phyloP scores from a whole-genome alignment of 2,329 filamentous ascomycete genomes.

The Zarea fungicola region DNA sequence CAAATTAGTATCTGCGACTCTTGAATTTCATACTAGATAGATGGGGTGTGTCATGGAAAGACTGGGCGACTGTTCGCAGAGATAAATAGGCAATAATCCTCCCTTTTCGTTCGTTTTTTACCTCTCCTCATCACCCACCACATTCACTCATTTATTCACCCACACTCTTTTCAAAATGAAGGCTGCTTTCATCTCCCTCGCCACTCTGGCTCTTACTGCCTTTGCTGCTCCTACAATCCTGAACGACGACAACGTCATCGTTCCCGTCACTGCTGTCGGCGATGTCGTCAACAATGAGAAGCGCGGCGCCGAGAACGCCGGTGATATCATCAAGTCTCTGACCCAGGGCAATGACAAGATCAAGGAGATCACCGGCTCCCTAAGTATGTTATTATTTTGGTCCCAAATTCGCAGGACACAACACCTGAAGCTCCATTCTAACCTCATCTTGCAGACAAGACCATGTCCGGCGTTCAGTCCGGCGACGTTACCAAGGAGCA shows the following conservation, averaged over 20 bases:
- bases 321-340: conserved; percentile 8
- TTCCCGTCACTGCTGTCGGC: conserved; percentile 1
- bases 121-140: not conserved
- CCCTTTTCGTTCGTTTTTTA: no score
- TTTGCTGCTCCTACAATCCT: conserved; percentile 17
- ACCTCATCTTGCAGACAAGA: conserved; percentile 4
- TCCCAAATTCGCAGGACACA: no score
- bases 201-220: conserved; percentile 19
- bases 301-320: conserved; percentile 1
- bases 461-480: conserved; percentile 19
- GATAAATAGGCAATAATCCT: no score
- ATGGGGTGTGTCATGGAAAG: no score
- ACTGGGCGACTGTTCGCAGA: no score
- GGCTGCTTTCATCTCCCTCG: conserved; percentile 21
- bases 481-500: conserved; percentile 20
- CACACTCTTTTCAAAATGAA: conserved; percentile 20
- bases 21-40: no score
- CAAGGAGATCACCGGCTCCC: conserved; percentile 8
- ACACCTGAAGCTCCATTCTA: no score
- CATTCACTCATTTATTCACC: not conserved
- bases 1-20: no score
- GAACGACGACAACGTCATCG: no score
- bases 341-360: conserved; percentile 1
- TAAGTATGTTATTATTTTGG: conserved; percentile 6
- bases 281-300: not conserved